A percentile compares a stretch with the other conserved stretches of the same genome.
Conservation (phyloP, 1,284 basidiomycete species). For the Cryptococcus floricola region DNA sequence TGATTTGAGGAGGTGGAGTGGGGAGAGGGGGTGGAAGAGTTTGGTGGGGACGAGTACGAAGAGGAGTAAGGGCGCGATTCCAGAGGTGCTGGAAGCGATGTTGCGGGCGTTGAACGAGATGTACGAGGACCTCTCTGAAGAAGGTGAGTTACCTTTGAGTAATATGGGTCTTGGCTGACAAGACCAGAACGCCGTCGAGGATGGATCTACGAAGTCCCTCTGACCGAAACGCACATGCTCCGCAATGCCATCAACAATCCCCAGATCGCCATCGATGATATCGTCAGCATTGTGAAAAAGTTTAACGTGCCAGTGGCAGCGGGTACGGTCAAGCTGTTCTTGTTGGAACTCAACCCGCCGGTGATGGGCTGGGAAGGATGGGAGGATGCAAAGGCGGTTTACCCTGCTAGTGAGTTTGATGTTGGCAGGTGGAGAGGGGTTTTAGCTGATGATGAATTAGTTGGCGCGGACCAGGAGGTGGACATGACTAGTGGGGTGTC, state of each 20-base stretch:
- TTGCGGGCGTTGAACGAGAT: constrained; percentile 62
- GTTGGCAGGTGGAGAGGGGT: neutral
- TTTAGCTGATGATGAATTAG: constrained; percentile 30
- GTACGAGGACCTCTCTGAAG: constrained; percentile 62
- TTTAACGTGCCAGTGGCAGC: constrained; percentile 84
- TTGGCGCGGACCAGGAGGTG: constrained; percentile 61
- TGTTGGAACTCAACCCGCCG: constrained; percentile 78
- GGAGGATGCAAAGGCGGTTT: constrained; percentile 80
- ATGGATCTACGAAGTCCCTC: constrained; percentile 87
- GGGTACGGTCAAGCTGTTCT: constrained; percentile 73
- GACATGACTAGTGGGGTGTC: constrained; percentile 64
- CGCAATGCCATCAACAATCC: constrained; percentile 74
- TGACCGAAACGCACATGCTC: constrained; percentile 73
- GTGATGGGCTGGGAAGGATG: constrained; percentile 73
- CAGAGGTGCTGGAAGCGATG: constrained; percentile 69
- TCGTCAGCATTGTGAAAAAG: constrained; percentile 64
- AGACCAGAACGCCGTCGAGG: constrained; percentile 72
- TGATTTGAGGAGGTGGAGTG: constrained; percentile 77
- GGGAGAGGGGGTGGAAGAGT: constrained; percentile 57
- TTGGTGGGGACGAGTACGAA: constrained; percentile 28
- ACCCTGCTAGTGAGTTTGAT: constrained; percentile 58
- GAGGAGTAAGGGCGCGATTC: constrained; percentile 60
- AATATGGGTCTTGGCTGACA: neutral
- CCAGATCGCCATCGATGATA: constrained; percentile 59
- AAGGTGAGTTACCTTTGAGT: constrained; percentile 56